Base-by-base conservation (phyloP, 176 grass and related monocot species). In the Oryza meyeriana region DNA sequence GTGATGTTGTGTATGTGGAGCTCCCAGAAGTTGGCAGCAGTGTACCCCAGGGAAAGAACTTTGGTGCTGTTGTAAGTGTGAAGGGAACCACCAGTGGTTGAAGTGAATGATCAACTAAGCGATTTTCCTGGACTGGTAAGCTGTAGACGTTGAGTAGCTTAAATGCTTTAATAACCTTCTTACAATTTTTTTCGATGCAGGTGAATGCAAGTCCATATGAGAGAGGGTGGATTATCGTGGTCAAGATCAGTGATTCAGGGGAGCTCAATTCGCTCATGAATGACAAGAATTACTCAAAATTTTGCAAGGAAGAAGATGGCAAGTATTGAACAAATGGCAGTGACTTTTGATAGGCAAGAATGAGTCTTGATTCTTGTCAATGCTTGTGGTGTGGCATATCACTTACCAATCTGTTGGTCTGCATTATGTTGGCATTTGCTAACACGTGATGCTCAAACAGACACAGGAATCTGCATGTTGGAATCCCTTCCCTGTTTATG, bases 191-290 rank as follows among this genome's bases (percentile, higher is more conserved):
- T 76, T 5, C 0, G 34, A 14, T 69, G 66, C 58, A 91, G 93
- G 79, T 98, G 27, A 98, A 95, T 77, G 93, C 69, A 47, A 91
- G 83, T 10, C 90, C 96, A 71, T 98, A 95, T 38, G 85, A 88
- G n/a, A 41, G 79, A n/a, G 96, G 89, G 12, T 99, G 93, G 96
- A 95, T 95, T 71, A 85, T 99, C 84, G 95, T 95, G 88, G 93
- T 99, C 72, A 99, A 99, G 79, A 74, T 95, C 57, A 90, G 74
- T 9, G 59, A 92, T 76, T 57, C 79, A 42, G 89, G 82, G 20
- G 87, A 99, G 79, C 81, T 95, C 67, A 86, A 80, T 72, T 91
- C 88, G 2, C 85, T 99, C 79, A 95, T 99, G 96, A 90, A 95
- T 10, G 82, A 88, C 1, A 65, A 92, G 59, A 89, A 87, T 47